Evolutionary conservation across 192 early-diverging fungal genomes (phyloP).

Genomic region (Umbelopsis isabellina): DNA sequence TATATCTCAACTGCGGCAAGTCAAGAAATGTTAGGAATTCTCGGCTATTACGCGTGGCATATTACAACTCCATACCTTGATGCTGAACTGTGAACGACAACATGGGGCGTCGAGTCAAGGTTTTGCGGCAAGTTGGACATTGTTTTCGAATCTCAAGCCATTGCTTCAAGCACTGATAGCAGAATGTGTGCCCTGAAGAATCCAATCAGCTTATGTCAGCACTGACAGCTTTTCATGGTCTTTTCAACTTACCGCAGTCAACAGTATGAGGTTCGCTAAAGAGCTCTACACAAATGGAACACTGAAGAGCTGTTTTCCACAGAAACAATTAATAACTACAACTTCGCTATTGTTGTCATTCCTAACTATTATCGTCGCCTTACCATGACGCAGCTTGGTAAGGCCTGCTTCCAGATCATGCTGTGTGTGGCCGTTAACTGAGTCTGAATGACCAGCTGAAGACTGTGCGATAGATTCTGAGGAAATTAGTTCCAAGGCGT

Average conservation of each 20-base stretch:
- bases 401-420: neutral
- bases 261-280: slow-evolving; percentile 16
- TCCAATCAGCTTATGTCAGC: neutral
- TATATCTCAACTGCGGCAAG: slow-evolving; percentile 1
- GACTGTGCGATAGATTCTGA: neutral
- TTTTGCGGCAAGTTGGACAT: slow-evolving; percentile 13
- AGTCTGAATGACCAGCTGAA: neutral
- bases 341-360: neutral
- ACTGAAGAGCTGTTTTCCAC: neutral
- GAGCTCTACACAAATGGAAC: slow-evolving; percentile 15
- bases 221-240: too few relatives aligned
- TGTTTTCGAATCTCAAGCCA: slow-evolving; percentile 19
- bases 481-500: neutral
- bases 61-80: neutral
- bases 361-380: neutral
- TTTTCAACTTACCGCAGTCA: slow-evolving; percentile 3
- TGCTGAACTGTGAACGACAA: slow-evolving; percentile 9
- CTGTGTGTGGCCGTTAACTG: neutral
- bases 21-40: neutral
- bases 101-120: slow-evolving; percentile 6
- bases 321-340: neutral
- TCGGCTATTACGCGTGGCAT: neutral
- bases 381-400: slow-evolving; percentile 15
- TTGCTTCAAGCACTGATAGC: slow-evolving; percentile 6
- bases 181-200: neutral